Evolutionary conservation across 2,329 filamentous ascomycete genomes (phyloP), one percentile per base, ranked within the genome.

Genomic region (Fusarium phyllophilum): DNA sequence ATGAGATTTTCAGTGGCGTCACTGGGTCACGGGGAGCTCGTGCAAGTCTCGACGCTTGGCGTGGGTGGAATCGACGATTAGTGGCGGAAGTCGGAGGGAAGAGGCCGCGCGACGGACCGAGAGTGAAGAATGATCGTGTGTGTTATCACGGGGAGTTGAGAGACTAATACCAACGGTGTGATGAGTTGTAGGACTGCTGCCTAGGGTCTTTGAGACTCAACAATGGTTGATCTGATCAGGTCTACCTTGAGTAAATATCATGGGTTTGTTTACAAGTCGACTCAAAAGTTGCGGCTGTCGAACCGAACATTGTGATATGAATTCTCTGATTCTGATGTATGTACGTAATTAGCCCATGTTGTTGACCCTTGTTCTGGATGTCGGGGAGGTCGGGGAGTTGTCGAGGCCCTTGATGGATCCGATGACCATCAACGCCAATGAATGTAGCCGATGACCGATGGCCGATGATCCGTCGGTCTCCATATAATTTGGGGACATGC

Each of bases 351-450:
- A 49, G 33, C 38, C 22, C 39, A n/a, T 15, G 24, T 11, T 33
- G 17, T 29, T n/a, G 36, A 54, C 51, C 68, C 62, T 44, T 41
- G 67, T 54, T 54, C 52, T 60, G 72, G 72, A 57, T 66, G 34
- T 74, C 72, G 72, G 73, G 70, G 70, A 73, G 70, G 70, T 73
- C 70, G 70, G 70, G 73, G 73, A 75, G 73, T 75, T 75, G 60
- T 48, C 48, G 36, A 39, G 61, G 68, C 60, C 45, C 48, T 60
- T 59, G 64, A 74, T 59, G 67, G 71, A 61, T 60, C 58, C 58
- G 54, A 20, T 51, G 34, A 5, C 29, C 9, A n/a, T 39, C 44
- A 42, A 69, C 63, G 33, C 72, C 72, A 74, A 74, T 74, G 72
- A 62, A 51, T 61, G 68, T 69, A 75, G 56, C 72, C 72, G 72